A percentile compares a stretch with the other conserved stretches of the same genome.
phyloP scores from a whole-genome alignment of 1,284 basidiomycete species.

The Ganoderma sinense region DNA sequence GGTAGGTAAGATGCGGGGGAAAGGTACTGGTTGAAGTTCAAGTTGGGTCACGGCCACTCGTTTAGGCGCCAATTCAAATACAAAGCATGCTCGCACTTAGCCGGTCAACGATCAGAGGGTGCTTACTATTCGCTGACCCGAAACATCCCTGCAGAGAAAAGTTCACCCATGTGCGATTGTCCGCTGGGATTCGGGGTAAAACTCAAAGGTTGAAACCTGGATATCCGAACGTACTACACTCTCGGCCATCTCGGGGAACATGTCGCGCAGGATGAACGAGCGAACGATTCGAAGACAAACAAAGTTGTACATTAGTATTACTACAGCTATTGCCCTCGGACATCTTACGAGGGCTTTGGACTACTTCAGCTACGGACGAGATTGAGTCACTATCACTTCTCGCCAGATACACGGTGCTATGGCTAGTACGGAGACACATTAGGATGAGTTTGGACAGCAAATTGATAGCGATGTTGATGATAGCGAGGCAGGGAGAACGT shows the following conservation, averaged over 20 bases:
- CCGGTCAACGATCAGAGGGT: background rate
- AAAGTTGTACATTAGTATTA: background rate
- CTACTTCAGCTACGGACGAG: background rate
- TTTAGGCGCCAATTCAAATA: background rate
- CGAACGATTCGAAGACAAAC: background rate
- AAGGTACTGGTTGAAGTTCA: slow-evolving; percentile 4
- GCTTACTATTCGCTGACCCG: background rate
- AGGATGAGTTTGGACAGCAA: background rate
- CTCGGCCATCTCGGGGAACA: too few relatives aligned
- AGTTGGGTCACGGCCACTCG: background rate
- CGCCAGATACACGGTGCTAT: background rate
- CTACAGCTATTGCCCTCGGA: background rate
- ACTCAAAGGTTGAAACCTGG: too few relatives aligned
- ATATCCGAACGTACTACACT: too few relatives aligned
- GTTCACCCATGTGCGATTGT: background rate
- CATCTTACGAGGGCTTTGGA: background rate
- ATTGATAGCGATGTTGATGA: background rate
- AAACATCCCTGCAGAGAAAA: background rate
- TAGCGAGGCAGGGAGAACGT: background rate
- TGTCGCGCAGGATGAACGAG: too few relatives aligned
- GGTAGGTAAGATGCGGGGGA: too few relatives aligned
- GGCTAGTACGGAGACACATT: background rate
- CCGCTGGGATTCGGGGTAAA: background rate
- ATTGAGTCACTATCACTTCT: background rate
- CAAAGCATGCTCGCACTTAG: background rate